Evolutionary conservation across 179 eudicot genomes (phyloP).

Genomic region (Beta macrorhiza): DNA sequence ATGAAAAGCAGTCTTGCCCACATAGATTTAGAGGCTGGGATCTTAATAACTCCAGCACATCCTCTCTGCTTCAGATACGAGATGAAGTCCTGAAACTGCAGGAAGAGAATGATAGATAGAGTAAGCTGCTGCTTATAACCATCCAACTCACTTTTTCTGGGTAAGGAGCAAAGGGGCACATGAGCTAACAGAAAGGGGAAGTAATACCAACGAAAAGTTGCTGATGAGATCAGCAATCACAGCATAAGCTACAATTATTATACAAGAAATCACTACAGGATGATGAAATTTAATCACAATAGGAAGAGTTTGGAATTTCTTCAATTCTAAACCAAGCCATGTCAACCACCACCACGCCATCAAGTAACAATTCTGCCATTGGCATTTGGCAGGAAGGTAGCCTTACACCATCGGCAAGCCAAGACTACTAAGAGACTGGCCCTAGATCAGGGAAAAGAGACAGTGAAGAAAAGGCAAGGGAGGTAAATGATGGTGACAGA

Average conservation of each 20-base stretch:
- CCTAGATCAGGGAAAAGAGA: background rate
- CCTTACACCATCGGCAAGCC: background rate
- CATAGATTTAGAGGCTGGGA: constrained; percentile 59
- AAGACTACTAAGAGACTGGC: background rate
- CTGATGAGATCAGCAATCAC: background rate
- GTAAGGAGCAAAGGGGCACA: background rate
- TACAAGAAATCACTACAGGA: background rate
- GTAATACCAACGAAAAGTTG: background rate
- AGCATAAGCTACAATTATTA: background rate
- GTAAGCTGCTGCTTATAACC: constrained; percentile 18
- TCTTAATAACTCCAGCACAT: constrained; percentile 93
- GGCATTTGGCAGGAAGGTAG: too few species aligned
- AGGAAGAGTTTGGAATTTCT: background rate
- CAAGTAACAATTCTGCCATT: too few species aligned
- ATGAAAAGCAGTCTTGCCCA: constrained; percentile 91
- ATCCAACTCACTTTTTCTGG: background rate
- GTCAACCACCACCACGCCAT: background rate
- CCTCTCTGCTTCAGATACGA: constrained; percentile 93
- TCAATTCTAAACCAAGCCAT: background rate
- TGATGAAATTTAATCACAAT: background rate
- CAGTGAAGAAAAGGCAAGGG: background rate
- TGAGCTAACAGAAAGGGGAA: background rate
- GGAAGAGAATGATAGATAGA: constrained; percentile 10
- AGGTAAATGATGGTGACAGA: too few species aligned
- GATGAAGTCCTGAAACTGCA: constrained; percentile 85